Conservation (phyloP, 768 basidiomycete species). For the Pluteus cervinus region DNA sequence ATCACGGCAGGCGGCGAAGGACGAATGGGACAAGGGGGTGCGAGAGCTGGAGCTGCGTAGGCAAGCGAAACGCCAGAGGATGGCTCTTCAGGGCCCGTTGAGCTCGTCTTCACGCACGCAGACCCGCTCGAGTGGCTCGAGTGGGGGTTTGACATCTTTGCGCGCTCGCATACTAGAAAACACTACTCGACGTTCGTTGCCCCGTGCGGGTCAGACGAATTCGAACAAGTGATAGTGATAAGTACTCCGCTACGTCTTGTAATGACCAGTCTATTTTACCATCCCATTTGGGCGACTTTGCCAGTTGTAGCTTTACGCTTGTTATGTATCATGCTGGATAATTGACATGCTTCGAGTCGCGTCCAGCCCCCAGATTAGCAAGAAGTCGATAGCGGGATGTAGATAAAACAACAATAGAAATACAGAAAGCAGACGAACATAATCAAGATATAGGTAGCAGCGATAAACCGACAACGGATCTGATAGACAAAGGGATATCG, state of each 20-base stretch:
- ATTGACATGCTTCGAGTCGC: not conserved
- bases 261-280: too few relatives aligned
- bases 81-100: constrained; percentile 22
- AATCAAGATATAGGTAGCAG: too few relatives aligned
- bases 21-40: constrained; percentile 53
- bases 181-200: constrained; percentile 32
- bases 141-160: constrained; percentile 18
- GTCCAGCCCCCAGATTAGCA: not conserved
- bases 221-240: too few relatives aligned
- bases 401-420: constrained; percentile 9
- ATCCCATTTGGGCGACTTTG: too few relatives aligned
- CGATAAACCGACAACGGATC: constrained; percentile 3
- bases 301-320: too few relatives aligned
- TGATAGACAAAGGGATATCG: too few relatives aligned
- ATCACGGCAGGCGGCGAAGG: constrained; percentile 52
- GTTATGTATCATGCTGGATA: too few relatives aligned
- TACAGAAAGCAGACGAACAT: constrained; percentile 5
- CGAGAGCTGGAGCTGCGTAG: constrained; percentile 38
- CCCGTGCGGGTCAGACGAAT: too few relatives aligned
- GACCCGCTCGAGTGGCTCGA: constrained; percentile 4
- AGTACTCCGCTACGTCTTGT: too few relatives aligned
- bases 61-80: constrained; percentile 41
- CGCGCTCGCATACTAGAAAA: constrained; percentile 55
- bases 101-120: constrained; percentile 18
- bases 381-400: constrained; percentile 4